Percentiles rank a stretch among this genome's conserved stretches.
Conservation (phyloP, 163 green algal species). For the Chlamydomonas reinhardtii region DNA sequence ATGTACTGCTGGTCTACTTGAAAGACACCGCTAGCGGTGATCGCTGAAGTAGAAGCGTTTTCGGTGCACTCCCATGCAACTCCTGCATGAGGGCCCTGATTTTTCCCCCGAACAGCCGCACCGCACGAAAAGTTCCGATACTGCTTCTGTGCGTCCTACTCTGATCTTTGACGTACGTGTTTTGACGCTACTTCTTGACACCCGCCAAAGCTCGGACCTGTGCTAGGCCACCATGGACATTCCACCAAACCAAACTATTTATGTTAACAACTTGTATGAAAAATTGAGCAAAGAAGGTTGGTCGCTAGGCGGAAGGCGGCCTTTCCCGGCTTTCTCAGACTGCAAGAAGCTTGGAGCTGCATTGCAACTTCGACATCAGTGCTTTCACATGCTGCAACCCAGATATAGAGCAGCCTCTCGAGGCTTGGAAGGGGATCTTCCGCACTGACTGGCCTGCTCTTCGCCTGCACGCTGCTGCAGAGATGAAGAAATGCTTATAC, state of each 20-base stretch:
- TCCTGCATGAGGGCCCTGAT: no score
- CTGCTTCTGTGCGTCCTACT: no score
- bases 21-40: no score
- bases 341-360: no score
- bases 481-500: conserved; percentile 95
- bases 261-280: conserved; percentile 96
- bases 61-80: no score
- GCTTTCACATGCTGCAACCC: neutral
- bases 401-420: neutral
- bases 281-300: conserved; percentile 96
- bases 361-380: neutral
- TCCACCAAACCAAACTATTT: conserved; percentile 94
- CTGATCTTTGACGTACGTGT: no score
- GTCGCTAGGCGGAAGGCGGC: neutral
- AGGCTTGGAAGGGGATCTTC: neutral
- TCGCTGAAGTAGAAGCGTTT: no score
- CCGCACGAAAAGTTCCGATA: no score
- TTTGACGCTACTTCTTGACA: no score
- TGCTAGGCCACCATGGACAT: conserved; percentile 65
- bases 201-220: no score
- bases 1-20: no score
- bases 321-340: neutral
- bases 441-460: neutral
- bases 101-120: no score
- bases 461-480: conserved; percentile 62